phyloP scores from a whole-genome alignment of 225 moss, liverwort and hornwort species.

The Takakia lepidozioides region DNA sequence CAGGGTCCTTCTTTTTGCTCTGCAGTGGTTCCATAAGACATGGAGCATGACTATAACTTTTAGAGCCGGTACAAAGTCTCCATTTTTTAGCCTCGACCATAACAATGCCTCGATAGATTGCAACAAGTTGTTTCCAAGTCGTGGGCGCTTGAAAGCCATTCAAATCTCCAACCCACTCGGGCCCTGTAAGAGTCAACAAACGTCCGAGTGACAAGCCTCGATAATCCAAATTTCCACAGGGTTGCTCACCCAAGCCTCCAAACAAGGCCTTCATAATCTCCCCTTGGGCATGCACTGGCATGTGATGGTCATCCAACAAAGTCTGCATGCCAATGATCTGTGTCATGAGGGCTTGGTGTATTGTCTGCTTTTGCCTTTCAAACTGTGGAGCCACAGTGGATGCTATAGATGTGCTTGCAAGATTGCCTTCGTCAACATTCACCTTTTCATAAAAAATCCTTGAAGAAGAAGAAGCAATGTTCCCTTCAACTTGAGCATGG shows the following conservation, averaged over 20 bases:
- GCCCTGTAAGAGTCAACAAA: not conserved
- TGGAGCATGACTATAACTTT: conserved; percentile 1
- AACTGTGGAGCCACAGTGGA: not conserved
- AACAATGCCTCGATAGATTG: not conserved
- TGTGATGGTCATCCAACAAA: not conserved
- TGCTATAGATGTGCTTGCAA: not conserved
- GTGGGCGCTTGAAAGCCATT: not conserved
- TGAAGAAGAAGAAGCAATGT: too few species aligned
- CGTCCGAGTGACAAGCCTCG: not conserved
- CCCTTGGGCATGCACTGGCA: too few species aligned
- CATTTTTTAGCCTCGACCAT: not conserved
- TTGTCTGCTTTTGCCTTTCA: not conserved
- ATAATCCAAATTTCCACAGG: not conserved
- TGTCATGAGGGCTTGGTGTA: not conserved
- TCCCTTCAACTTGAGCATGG: too few species aligned
- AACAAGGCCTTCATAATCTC: too few species aligned
- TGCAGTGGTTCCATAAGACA: not conserved
- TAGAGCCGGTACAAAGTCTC: not conserved
- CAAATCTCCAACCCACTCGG: too few species aligned
- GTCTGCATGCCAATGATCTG: not conserved
- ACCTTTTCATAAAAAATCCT: too few species aligned
- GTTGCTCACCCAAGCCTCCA: too few species aligned
- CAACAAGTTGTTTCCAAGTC: not conserved
- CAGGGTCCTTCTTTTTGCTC: too few species aligned
- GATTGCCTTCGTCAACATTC: not conserved